Evolutionary conservation across 768 basidiomycete species (phyloP).

Genomic region (Amanita muscaria): DNA sequence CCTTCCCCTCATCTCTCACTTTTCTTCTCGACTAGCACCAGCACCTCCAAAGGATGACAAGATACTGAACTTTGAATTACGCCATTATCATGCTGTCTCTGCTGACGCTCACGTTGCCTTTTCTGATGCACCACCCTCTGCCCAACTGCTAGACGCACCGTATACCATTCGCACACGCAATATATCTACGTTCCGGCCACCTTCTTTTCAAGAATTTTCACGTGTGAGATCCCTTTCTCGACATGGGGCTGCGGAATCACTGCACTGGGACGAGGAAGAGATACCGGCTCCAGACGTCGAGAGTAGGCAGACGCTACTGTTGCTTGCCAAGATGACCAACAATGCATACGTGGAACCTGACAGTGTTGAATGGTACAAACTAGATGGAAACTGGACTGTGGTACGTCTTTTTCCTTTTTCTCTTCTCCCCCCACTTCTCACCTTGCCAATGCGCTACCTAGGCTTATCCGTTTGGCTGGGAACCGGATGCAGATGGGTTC

Average conservation of each 20-base stretch:
- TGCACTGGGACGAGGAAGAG: conserved; percentile 71
- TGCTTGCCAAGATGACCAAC: conserved; percentile 91
- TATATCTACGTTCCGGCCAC: conserved; percentile 34
- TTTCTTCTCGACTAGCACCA: conserved; percentile 13
- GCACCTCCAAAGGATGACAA: conserved; percentile 1
- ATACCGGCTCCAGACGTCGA: conserved; percentile 69
- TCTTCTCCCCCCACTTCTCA: background rate
- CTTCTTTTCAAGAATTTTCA: conserved; percentile 36
- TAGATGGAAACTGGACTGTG: conserved; percentile 53
- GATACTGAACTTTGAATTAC: conserved; percentile 42
- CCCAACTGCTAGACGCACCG: conserved; percentile 10
- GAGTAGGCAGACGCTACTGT: conserved; percentile 63
- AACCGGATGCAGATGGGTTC: conserved; percentile 78
- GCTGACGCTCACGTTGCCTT: conserved; percentile 43
- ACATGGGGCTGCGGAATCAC: conserved; percentile 14
- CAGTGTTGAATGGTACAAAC: conserved; percentile 69
- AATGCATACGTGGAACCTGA: conserved; percentile 74
- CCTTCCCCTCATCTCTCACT: conserved; percentile 30
- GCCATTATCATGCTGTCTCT: conserved; percentile 54
- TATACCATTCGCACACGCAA: conserved; percentile 32
- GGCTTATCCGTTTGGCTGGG: conserved; percentile 89
- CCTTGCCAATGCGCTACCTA: conserved; percentile 15
- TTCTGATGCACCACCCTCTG: conserved; percentile 31
- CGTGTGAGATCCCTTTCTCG: conserved; percentile 38
- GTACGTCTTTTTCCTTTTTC: conserved; percentile 25